Percentiles rank a stretch among this genome's conserved stretches.
Conservation (phyloP, 2,329 filamentous ascomycete species). For the Daldinia sp. region DNA sequence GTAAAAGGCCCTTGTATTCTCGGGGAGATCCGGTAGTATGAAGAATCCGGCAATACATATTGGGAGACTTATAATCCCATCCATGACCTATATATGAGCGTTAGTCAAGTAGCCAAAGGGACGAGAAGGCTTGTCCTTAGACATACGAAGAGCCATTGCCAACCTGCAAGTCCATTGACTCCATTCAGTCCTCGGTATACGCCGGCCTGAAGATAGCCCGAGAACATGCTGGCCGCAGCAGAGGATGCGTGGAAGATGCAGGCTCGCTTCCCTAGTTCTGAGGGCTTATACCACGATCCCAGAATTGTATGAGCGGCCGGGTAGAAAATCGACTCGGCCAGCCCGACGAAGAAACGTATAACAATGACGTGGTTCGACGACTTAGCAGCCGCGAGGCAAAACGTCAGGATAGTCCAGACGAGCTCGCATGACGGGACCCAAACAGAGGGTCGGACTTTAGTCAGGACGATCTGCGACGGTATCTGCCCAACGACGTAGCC, state of each 20-base stretch:
- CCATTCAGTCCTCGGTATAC: slow-evolving; percentile 65
- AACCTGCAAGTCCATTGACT: slow-evolving; percentile 61
- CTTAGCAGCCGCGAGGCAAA: slow-evolving; percentile 51
- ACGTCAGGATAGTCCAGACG: slow-evolving; percentile 53
- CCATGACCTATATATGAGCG: slow-evolving; percentile 58
- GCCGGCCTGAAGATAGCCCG: slow-evolving; percentile 68
- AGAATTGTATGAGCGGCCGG: slow-evolving; percentile 59
- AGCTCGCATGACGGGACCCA: slow-evolving; percentile 59
- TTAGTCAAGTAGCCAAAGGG: slow-evolving; percentile 9
- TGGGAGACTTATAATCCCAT: slow-evolving; percentile 67
- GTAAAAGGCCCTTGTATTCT: slow-evolving; percentile 45
- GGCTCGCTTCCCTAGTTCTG: slow-evolving; percentile 64
- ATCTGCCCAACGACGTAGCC: slow-evolving; percentile 57
- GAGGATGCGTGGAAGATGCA: slow-evolving; percentile 63
- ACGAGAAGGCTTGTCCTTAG: not conserved
- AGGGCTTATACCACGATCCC: slow-evolving; percentile 59
- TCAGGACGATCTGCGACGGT: slow-evolving; percentile 55
- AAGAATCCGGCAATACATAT: slow-evolving; percentile 67
- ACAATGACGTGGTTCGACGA: slow-evolving; percentile 55
- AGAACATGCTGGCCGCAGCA: slow-evolving; percentile 66
- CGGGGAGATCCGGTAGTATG: slow-evolving; percentile 46
- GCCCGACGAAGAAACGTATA: slow-evolving; percentile 59
- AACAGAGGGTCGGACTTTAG: slow-evolving; percentile 57
- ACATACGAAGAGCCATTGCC: slow-evolving; percentile 65
- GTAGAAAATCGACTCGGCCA: slow-evolving; percentile 57